Conservation (phyloP, 1,139 yeast genomes). For the Magnusiomyces tetraspermus region DNA sequence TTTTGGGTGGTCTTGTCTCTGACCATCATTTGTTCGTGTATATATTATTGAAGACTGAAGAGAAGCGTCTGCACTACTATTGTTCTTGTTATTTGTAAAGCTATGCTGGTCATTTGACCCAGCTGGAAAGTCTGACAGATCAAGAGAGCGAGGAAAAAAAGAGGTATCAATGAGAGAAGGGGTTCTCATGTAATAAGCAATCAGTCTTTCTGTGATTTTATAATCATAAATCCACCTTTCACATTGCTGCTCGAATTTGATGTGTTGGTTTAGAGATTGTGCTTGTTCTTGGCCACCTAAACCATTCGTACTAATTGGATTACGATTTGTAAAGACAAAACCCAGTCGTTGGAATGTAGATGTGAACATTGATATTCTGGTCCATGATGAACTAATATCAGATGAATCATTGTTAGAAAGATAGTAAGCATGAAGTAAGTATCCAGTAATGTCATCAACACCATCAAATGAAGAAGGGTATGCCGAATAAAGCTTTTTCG, state of each 20-base stretch:
- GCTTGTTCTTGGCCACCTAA: background rate
- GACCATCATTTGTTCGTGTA: too few species aligned
- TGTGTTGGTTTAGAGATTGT: background rate
- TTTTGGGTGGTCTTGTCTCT: too few species aligned
- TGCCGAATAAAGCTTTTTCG: background rate
- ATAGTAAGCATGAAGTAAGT: background rate
- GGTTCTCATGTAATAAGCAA: conserved; percentile 2
- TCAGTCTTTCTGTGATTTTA: conserved; percentile 1
- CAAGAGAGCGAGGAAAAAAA: background rate
- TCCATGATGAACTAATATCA: background rate
- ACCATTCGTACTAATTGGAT: background rate
- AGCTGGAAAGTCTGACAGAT: background rate
- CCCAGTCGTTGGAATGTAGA: conserved; percentile 2
- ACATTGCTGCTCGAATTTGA: background rate
- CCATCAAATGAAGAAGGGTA: background rate
- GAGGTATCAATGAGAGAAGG: background rate
- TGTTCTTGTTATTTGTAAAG: background rate
- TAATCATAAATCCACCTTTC: background rate
- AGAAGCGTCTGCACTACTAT: background rate
- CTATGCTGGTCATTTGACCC: background rate
- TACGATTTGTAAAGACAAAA: background rate
- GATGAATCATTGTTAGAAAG: background rate
- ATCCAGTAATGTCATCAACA: conserved; percentile 1
- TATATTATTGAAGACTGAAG: too few species aligned
- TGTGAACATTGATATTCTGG: conserved; percentile 1